Evolutionary conservation across 2,329 filamentous ascomycete genomes (phyloP), one percentile per base, ranked within the genome.

Genomic region (Bipolaris oryzae): DNA sequence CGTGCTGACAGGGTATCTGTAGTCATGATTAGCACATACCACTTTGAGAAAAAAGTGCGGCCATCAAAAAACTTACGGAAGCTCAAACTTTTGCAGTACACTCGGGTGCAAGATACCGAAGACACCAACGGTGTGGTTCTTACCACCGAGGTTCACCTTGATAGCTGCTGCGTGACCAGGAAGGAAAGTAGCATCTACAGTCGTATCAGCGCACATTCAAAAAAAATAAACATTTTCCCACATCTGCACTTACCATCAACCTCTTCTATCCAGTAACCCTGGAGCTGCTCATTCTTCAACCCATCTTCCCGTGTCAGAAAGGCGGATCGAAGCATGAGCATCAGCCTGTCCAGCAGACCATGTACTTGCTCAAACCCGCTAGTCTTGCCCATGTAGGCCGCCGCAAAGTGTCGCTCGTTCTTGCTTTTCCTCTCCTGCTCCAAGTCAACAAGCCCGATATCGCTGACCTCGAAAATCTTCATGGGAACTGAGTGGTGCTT

Each of bases 311-410:
- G 84, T 2, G 87, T 89, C 56, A 95, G 79, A 80, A 96, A 96
- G 39, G 87, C 85, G 44, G 87, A 89, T 72, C 89, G 89, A 59
- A 99, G 85, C 94, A 98, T 98, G 59, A 91, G 81, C 85, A 99
- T 89, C 61, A 98, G 80, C 50, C 95, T 89, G 77, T 99, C 95
- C 41, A 99, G 81, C 64, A 99, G 84, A 55, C 95, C 95, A 78
- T 99, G 96, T 3, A 99, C 92, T 62, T 96, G 82, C 79, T 99
- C 95, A 77, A 99, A 99, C 39, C 96, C 95, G 67, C 89, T 92
- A 3, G 88, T 91, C 83, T 95, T 96, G 72, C 93, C 93, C 78
- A 94, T 97, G 85, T 90, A 96, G 1, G 92, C 93, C 9, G 93
- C 95, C n/a, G 91, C 92, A 76, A 96, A 98, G 80, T 96, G 94